A percentile compares a stretch with the other conserved stretches of the same genome.
Evolutionary conservation across 2,329 filamentous ascomycete genomes (phyloP).

Genomic region (Aspergillus fumigatiaffinis): DNA sequence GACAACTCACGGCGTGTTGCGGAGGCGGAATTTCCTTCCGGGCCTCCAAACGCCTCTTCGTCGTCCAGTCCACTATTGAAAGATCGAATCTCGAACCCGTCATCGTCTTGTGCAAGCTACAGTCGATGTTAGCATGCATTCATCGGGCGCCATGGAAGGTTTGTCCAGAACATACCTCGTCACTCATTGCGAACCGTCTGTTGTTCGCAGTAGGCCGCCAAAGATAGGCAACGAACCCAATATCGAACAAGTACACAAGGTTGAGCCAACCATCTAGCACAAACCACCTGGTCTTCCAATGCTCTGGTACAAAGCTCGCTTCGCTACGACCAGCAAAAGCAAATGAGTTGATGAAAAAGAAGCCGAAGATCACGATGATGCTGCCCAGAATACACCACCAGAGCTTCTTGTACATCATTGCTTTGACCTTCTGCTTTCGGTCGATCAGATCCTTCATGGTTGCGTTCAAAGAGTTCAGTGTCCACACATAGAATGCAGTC

Average conservation of each 20-base stretch:
- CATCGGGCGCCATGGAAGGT: neutral
- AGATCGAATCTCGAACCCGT: conserved; percentile 94
- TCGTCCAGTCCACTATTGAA: conserved; percentile 73
- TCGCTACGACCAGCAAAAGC: conserved; percentile 82
- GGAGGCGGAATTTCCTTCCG: conserved; percentile 32
- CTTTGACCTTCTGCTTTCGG: conserved; percentile 89
- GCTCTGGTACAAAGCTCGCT: conserved; percentile 87
- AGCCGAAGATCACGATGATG: conserved; percentile 93
- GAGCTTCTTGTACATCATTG: conserved; percentile 93
- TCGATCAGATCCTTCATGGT: conserved; percentile 96
- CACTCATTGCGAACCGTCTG: conserved; percentile 95
- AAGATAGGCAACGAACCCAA: conserved; percentile 88
- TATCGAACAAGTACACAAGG: conserved; percentile 89
- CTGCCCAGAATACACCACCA: conserved; percentile 96
- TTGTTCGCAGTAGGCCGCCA: conserved; percentile 98
- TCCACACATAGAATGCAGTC: conserved; percentile 98
- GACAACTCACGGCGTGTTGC: conserved; percentile 35
- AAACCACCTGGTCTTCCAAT: conserved; percentile 98
- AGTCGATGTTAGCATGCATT: conserved; percentile 25
- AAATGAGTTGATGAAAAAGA: conserved; percentile 98
- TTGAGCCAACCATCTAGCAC: conserved; percentile 97
- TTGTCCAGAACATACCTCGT: conserved; percentile 58
- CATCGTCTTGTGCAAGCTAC: conserved; percentile 90
- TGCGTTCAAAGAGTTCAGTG: conserved; percentile 85
- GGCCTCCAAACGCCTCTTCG: conserved; percentile 48